Conservation (phyloP, 306 rosid genomes). For the Malus orientalis region DNA sequence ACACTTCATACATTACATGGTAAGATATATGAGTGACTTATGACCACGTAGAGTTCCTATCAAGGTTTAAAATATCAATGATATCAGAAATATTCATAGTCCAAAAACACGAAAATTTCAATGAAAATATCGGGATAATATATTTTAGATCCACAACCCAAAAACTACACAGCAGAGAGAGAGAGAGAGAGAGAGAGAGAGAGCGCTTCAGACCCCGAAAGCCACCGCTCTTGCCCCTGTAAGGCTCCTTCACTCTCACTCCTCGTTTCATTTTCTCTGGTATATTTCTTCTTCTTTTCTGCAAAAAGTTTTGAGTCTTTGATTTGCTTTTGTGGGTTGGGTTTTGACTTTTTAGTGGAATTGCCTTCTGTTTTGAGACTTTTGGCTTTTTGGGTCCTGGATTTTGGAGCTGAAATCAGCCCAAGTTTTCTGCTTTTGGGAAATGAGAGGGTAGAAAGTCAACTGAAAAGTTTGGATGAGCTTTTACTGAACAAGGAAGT, state of each 20-base stretch:
- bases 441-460: constrained; percentile 9
- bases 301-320: not conserved
- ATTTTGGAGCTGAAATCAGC: not conserved
- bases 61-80: too few relatives aligned
- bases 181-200: constrained; percentile 6
- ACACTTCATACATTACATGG: too few relatives aligned
- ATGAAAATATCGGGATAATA: too few relatives aligned
- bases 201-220: not conserved
- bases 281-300: not conserved
- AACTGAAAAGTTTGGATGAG: not conserved
- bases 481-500: not conserved
- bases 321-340: constrained; percentile 5
- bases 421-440: constrained; percentile 4
- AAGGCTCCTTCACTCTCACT: not conserved
- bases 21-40: too few relatives aligned
- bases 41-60: too few relatives aligned
- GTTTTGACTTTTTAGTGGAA: not conserved
- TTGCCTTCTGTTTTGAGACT: not conserved
- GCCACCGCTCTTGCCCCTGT: not conserved
- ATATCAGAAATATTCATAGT: too few relatives aligned
- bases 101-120: too few relatives aligned
- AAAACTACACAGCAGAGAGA: constrained; percentile 2
- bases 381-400: constrained; percentile 3
- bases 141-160: not conserved
- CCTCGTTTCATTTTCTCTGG: constrained; percentile 5